Conservation (phyloP, 768 basidiomycete species). For the Pholiota microspora region DNA sequence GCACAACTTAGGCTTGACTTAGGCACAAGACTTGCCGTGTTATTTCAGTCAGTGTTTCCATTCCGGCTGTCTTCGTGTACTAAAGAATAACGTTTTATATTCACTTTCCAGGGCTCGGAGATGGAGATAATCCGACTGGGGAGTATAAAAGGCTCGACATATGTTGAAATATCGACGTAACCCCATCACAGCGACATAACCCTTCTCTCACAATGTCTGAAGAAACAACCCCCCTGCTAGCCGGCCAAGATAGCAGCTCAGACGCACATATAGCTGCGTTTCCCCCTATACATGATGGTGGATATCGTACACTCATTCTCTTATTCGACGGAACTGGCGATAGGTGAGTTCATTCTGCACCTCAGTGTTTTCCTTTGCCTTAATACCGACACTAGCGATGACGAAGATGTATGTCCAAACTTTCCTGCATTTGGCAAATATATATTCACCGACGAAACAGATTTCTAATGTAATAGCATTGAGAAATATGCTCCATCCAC, state of each 20-base stretch:
- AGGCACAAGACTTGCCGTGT: no score
- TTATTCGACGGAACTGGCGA: slow-evolving; percentile 20
- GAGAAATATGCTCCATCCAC: slow-evolving; percentile 13
- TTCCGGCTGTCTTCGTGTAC: background rate
- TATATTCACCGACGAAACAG: background rate
- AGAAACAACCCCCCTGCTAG: slow-evolving; percentile 1
- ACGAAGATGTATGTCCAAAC: slow-evolving; percentile 3
- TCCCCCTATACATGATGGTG: slow-evolving; percentile 6
- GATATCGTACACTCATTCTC: slow-evolving; percentile 15
- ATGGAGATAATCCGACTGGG: background rate
- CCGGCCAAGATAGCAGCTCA: background rate
- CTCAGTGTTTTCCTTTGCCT: background rate
- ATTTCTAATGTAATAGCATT: slow-evolving; percentile 18
- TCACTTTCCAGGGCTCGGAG: background rate
- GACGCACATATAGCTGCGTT: background rate
- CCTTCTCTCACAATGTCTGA: background rate
- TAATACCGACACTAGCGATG: background rate
- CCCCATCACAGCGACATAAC: background rate
- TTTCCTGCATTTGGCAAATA: background rate
- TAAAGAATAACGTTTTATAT: background rate
- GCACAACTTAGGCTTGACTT: background rate
- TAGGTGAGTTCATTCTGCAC: slow-evolving; percentile 7
- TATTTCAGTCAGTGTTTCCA: background rate
- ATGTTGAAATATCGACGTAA: background rate
- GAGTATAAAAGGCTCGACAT: background rate